A percentile compares a stretch with the other conserved stretches of the same genome.
These are phyloP conservation scores for Lanzia echinophila DNA, from an alignment of 2,329 filamentous ascomycete genomes.

Conservation along the genomic window DNA sequence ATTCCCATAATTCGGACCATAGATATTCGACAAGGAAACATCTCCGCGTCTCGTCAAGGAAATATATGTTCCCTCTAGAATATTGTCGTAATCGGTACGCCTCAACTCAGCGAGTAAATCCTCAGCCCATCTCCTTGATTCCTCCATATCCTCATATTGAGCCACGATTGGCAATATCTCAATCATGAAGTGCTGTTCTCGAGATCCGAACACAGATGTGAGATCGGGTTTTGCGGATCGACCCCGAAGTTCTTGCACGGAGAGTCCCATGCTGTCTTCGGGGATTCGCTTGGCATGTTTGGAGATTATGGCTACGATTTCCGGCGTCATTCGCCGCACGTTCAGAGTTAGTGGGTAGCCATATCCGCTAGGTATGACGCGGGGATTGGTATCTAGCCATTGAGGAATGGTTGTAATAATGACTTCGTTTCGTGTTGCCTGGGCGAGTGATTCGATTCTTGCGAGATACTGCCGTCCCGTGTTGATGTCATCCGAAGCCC, in stretches of 20 bases:
- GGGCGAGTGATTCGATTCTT: conserved; percentile 26
- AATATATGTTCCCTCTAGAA: conserved; percentile 30
- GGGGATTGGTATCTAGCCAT: conserved; percentile 14
- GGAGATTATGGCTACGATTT: conserved; percentile 5
- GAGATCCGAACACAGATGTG: conserved; percentile 28
- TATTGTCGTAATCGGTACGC: conserved; percentile 23
- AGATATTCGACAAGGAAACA: conserved; percentile 27
- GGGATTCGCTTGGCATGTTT: conserved; percentile 18
- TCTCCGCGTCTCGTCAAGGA: conserved; percentile 22
- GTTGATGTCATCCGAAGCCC: conserved; percentile 30
- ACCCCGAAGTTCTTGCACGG: conserved; percentile 28
- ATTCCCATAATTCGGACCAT: conserved; percentile 24
- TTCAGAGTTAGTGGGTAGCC: conserved; percentile 10
- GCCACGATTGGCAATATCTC: conserved; percentile 30
- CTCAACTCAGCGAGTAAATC: conserved; percentile 15
- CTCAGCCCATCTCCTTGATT: conserved; percentile 23
- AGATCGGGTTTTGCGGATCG: conserved; percentile 11
- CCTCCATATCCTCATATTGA: conserved; percentile 21
- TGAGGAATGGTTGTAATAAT: conserved; percentile 18
- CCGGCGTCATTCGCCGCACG: conserved; percentile 9
- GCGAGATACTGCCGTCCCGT: conserved; percentile 27
- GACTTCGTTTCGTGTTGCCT: conserved; percentile 27
- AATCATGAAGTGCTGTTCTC: conserved; percentile 32
- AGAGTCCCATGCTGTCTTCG: conserved; percentile 25
- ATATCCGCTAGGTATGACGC: conserved; percentile 3